Percentiles rank a stretch among this genome's conserved stretches.
Conservation (phyloP, 495 filamentous ascomycete species). For the Xanthoparmelia taractica region DNA sequence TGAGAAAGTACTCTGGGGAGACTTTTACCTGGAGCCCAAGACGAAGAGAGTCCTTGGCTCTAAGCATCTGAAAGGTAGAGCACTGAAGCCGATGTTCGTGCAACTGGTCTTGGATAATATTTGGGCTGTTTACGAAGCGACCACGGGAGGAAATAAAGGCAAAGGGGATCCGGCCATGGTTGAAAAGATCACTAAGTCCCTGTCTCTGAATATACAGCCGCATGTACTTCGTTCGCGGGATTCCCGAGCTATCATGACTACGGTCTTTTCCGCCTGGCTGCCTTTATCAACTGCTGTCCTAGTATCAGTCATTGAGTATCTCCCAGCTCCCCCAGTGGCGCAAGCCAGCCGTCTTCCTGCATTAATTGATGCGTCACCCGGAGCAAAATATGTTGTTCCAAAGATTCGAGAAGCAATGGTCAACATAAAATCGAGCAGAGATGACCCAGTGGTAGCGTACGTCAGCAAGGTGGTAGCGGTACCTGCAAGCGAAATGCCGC, state of each 20-base stretch:
- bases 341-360: conserved; percentile 75
- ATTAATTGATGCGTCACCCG: conserved; percentile 74
- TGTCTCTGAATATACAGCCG: conserved; percentile 72
- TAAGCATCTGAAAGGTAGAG: conserved; percentile 87
- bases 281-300: conserved; percentile 88
- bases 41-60: conserved; percentile 84
- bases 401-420: conserved; percentile 70
- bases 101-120: conserved; percentile 93
- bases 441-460: conserved; percentile 82
- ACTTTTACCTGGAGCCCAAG: conserved; percentile 94
- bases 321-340: conserved; percentile 77
- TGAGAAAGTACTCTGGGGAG: conserved; percentile 95
- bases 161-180: conserved; percentile 78
- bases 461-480: conserved; percentile 98
- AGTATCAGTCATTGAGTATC: conserved; percentile 85
- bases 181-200: conserved; percentile 90
- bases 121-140: conserved; percentile 95
- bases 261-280: conserved; percentile 83
- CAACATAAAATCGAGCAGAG: conserved; percentile 58
- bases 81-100: conserved; percentile 94
- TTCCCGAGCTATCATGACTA: conserved; percentile 70
- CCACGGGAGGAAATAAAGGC: conserved; percentile 67
- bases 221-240: conserved; percentile 83
- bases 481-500: conserved; percentile 78
- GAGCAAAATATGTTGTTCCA: conserved; percentile 57